Evolutionary conservation across 192 early-diverging fungal genomes (phyloP), one percentile per base, ranked within the genome.

Genomic region (Umbelopsis sp.): DNA sequence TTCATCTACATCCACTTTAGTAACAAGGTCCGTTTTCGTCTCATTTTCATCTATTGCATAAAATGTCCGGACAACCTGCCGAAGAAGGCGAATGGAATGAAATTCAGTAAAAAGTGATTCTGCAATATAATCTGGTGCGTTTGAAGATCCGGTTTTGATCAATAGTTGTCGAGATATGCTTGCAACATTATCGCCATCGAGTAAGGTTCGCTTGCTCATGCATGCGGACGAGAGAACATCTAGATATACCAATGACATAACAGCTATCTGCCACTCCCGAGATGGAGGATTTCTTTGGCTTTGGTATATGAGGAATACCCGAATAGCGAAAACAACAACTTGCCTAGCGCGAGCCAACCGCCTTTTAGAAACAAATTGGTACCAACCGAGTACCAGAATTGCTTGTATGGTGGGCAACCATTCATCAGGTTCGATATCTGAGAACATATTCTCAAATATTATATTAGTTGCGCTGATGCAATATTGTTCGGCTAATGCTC

Each of bases 1-100:
- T 34, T 73, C 72, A 62, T 78, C 77, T 2, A 78, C 77, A 53
- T 78, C 77, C 12, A 78, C 62, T 56, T 78, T 78, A 6, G 59
- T 25, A 24, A 78, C 72, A 17, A 45, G 24, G 44, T 69, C 45
- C 53, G 59, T 17, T 26, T 51, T 47, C n/a, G 26, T 34, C 6
- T 36, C 56, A 14, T 66, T 45, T 4, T 72, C 47, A 22, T 66
- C 65, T 2, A 72, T 44, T 36, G 65, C 45, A 34, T 69, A 66
- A 25, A 70, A 70, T 0, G 41, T 16, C 36, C 25, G 22, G 10
- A 70, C 41, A 2, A 68, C 69, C 50, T 74, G 66, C 17, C 66
- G 56, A n/a, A 62, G 56, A 20, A 62, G 31, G 4, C 56, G 56
- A n/a, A 62, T 62, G 26, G 56, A 62, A 0, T 34, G 26, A 32